These are phyloP conservation scores for Schoenoplectus triqueter DNA, from an alignment of 202 grass and related monocot species.

Conservation along the genomic window DNA sequence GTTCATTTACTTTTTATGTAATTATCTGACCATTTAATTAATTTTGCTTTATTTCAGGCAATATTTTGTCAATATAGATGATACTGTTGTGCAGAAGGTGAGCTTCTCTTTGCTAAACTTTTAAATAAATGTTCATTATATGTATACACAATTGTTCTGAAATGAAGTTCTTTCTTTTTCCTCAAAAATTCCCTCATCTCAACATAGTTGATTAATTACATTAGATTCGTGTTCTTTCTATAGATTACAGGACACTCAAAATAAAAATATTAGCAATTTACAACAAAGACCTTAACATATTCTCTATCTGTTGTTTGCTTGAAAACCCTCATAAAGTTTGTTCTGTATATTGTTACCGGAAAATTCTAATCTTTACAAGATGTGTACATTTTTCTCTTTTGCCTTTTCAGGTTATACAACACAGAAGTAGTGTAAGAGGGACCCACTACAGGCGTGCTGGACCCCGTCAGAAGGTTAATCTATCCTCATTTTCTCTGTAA, in stretches of 20 bases:
- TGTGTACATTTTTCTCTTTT: neutral
- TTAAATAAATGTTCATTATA: neutral
- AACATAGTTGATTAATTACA: neutral
- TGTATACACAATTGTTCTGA: neutral
- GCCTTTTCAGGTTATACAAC: conserved; percentile 64
- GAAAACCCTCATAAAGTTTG: neutral
- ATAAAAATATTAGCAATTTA: conserved; percentile 6
- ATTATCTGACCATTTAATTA: neutral
- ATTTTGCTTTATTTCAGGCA: conserved; percentile 56
- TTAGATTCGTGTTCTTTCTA: neutral
- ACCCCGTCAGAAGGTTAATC: conserved; percentile 67
- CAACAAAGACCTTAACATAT: neutral
- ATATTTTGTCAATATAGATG: conserved; percentile 79
- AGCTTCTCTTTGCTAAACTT: conserved; percentile 23
- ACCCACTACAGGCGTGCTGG: conserved; percentile 83
- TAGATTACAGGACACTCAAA: neutral
- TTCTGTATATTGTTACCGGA: neutral
- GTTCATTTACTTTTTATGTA: conserved; percentile 11
- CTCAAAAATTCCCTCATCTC: neutral
- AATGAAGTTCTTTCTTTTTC: neutral
- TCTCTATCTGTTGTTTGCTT: neutral
- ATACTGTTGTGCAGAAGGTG: conserved; percentile 90
- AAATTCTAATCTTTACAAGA: conserved; percentile 11
- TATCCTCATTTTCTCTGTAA: neutral
- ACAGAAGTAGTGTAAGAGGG: conserved; percentile 66